Evolutionary conservation across 768 basidiomycete species (phyloP).

Genomic region (Cystobasidium ongulense): DNA sequence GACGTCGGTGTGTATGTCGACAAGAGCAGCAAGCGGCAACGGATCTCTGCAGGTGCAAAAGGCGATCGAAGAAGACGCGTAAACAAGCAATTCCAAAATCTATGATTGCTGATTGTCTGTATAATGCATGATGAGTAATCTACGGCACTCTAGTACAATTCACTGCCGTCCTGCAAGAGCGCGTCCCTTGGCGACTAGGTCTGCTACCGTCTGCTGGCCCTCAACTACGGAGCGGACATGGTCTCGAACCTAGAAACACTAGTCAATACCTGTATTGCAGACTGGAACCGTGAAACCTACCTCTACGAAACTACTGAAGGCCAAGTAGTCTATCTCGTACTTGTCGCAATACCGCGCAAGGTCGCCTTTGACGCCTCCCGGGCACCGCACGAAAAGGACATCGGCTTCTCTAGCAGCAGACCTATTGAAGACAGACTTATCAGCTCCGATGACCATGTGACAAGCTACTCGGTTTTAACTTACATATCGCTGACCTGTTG

Average conservation of each 20-base stretch:
- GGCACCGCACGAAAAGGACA: conserved; percentile 78
- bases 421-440: conserved; percentile 60
- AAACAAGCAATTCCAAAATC: background rate
- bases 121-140: background rate
- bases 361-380: conserved; percentile 55
- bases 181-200: conserved; percentile 1
- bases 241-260: background rate
- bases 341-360: conserved; percentile 70
- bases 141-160: background rate
- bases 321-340: conserved; percentile 54
- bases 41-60: background rate
- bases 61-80: conserved; percentile 2
- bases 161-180: background rate
- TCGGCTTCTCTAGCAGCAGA: conserved; percentile 89
- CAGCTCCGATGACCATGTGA: background rate
- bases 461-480: background rate
- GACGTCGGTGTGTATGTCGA: background rate
- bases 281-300: background rate
- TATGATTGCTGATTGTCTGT: background rate
- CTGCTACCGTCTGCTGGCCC: background rate
- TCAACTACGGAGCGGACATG: background rate
- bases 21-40: background rate
- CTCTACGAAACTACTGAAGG: conserved; percentile 29
- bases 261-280: background rate
- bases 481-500: conserved; percentile 23